Conservation (phyloP, 768 basidiomycete genomes). For the Mycena rebaudengoi region DNA sequence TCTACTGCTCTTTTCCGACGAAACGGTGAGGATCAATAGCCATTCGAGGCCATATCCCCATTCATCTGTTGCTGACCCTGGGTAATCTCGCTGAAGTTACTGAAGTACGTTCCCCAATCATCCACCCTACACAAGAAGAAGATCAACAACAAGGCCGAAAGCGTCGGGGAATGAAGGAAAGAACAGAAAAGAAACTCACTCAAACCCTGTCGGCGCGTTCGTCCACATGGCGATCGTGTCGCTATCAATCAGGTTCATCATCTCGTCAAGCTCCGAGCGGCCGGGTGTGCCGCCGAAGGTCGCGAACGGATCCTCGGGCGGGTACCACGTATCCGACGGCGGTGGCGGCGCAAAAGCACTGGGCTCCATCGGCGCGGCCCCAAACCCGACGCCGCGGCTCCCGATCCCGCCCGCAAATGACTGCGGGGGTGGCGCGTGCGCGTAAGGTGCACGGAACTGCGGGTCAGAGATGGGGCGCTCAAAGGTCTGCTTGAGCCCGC, state of each 20-base stretch:
- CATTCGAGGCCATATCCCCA: too few relatives aligned
- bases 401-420: conserved; percentile 19
- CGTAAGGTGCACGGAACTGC: conserved; percentile 13
- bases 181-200: conserved; percentile 9
- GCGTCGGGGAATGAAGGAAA: background rate
- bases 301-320: conserved; percentile 14
- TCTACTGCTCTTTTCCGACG: too few relatives aligned
- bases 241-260: conserved; percentile 25
- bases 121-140: conserved; percentile 11
- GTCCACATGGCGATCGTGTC: conserved; percentile 29
- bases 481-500: conserved; percentile 14
- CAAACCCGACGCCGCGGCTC: background rate
- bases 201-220: conserved; percentile 19
- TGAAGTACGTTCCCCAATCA: conserved; percentile 26
- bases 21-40: too few relatives aligned
- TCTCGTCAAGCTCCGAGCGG: conserved; percentile 9
- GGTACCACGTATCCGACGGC: conserved; percentile 9
- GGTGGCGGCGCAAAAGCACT: conserved; percentile 23
- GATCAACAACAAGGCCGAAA: background rate
- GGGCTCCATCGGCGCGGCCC: conserved; percentile 13
- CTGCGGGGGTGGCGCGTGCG: background rate
- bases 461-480: background rate
- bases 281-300: background rate
- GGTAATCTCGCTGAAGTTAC: conserved; percentile 24
- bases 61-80: too few relatives aligned